These are phyloP conservation scores for Henckelia pumila DNA, from an alignment of 257 asterid genomes.

Conservation along the genomic window DNA sequence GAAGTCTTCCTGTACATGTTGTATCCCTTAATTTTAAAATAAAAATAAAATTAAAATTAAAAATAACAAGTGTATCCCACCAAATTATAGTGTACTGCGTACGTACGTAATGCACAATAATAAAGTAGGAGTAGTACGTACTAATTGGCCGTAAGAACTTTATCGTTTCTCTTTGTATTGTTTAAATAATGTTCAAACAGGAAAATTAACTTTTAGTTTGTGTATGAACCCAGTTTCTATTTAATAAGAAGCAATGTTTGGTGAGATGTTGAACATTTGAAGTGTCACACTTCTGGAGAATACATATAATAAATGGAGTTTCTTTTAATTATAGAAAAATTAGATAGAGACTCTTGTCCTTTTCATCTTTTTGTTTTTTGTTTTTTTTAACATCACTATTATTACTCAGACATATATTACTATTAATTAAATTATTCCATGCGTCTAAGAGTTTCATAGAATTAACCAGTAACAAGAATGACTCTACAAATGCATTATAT, in stretches of 20 bases:
- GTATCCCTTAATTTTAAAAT: too few relatives aligned
- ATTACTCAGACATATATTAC: conserved; percentile 10
- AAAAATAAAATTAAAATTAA: too few relatives aligned
- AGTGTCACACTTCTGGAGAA: conserved; percentile 39
- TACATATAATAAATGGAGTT: conserved; percentile 26
- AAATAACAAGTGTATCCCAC: too few relatives aligned
- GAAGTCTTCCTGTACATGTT: too few relatives aligned
- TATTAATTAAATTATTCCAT: conserved; percentile 9
- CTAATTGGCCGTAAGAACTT: not conserved
- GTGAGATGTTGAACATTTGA: conserved; percentile 10
- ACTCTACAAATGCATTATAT: too few relatives aligned
- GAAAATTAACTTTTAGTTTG: conserved; percentile 14
- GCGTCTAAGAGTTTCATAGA: too few relatives aligned
- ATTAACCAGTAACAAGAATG: not conserved
- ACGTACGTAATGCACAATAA: too few relatives aligned
- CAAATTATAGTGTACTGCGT: too few relatives aligned
- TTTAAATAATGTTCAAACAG: conserved; percentile 9
- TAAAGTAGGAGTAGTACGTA: not conserved
- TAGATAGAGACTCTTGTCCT: conserved; percentile 7
- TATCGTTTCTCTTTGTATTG: not conserved
- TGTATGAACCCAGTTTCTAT: conserved; percentile 25
- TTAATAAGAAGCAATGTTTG: conserved; percentile 21
- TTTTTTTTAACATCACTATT: too few relatives aligned
- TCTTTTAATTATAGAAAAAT: conserved; percentile 19
- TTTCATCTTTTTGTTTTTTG: not conserved